These are phyloP conservation scores for Globisporangium cystogenes DNA, from an alignment of 352 stramenopile species.

Conservation along the genomic window DNA sequence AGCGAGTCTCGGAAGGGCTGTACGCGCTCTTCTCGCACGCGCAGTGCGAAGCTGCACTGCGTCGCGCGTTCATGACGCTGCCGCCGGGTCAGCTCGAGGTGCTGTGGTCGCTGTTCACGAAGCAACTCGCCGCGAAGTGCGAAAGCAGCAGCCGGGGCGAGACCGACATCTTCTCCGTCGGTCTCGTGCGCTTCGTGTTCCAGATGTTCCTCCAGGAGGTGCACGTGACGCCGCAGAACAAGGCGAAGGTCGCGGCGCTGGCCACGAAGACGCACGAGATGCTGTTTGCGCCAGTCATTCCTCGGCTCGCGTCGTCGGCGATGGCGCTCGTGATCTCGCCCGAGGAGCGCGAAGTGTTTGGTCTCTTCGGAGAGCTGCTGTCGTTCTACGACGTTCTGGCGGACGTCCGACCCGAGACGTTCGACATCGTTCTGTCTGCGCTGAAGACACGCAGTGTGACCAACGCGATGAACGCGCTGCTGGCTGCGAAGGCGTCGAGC, in stretches of 20 bases:
- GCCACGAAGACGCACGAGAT: conserved; percentile 46
- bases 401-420: conserved; percentile 31
- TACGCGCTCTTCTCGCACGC: conserved; percentile 41
- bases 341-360: conserved; percentile 61
- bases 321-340: conserved; percentile 19
- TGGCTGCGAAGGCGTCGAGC: conserved; percentile 14
- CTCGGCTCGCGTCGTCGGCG: conserved; percentile 13
- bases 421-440: conserved; percentile 36
- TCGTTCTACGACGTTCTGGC: conserved; percentile 59
- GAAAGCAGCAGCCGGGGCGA: conserved; percentile 6
- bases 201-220: conserved; percentile 76
- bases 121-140: conserved; percentile 31
- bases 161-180: conserved; percentile 18
- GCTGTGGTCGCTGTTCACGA: conserved; percentile 62
- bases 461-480: conserved; percentile 30
- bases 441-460: conserved; percentile 29
- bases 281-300: conserved; percentile 32
- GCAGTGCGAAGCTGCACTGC: conserved; percentile 41
- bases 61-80: conserved; percentile 63
- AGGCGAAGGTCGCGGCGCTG: conserved; percentile 44
- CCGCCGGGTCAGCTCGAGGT: conserved; percentile 74
- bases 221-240: conserved; percentile 73
- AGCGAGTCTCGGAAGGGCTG: conserved; percentile 24
- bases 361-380: conserved; percentile 70
- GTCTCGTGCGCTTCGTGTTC: conserved; percentile 66